A percentile compares a stretch with the other conserved stretches of the same genome.
phyloP scores from a whole-genome alignment of 2,329 filamentous ascomycete species.

The Epichloe elymi region DNA sequence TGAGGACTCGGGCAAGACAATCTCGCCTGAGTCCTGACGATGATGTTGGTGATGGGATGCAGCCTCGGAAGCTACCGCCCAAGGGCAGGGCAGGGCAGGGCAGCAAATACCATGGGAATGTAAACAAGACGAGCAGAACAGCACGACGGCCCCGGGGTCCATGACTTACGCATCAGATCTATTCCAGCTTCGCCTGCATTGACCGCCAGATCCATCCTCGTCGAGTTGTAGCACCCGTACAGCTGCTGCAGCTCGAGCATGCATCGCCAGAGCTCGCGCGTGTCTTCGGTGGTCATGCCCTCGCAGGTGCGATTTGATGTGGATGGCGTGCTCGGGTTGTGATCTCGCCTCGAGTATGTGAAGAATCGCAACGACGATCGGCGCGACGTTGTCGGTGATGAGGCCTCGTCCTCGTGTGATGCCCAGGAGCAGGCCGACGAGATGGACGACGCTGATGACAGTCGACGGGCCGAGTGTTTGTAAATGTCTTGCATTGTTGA shows the following conservation, averaged over 20 bases:
- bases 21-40: not conserved
- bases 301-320: conserved; percentile 17
- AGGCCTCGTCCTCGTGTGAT: not conserved
- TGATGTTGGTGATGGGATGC: not conserved
- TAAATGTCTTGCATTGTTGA: not conserved
- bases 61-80: too few species aligned
- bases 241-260: conserved; percentile 34
- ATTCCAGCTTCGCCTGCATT: conserved; percentile 26
- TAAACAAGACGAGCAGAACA: not conserved
- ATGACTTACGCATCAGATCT: conserved; percentile 31
- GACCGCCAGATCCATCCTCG: conserved; percentile 33
- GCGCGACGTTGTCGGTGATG: conserved; percentile 11
- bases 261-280: conserved; percentile 30
- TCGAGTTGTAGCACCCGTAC: conserved; percentile 36
- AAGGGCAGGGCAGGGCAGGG: not conserved
- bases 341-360: not conserved
- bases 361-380: conserved; percentile 11
- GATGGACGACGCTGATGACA: conserved; percentile 3
- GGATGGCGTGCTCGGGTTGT: conserved; percentile 7
- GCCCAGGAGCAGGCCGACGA: conserved; percentile 1
- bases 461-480: not conserved
- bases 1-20: too few species aligned
- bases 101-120: not conserved
- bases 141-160: not conserved
- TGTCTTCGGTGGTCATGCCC: conserved; percentile 24